A percentile compares a stretch with the other conserved stretches of the same genome.
Evolutionary conservation across 2,329 filamentous ascomycete species (phyloP).

Genomic region (Immersiporthe knoxdaviesiana): DNA sequence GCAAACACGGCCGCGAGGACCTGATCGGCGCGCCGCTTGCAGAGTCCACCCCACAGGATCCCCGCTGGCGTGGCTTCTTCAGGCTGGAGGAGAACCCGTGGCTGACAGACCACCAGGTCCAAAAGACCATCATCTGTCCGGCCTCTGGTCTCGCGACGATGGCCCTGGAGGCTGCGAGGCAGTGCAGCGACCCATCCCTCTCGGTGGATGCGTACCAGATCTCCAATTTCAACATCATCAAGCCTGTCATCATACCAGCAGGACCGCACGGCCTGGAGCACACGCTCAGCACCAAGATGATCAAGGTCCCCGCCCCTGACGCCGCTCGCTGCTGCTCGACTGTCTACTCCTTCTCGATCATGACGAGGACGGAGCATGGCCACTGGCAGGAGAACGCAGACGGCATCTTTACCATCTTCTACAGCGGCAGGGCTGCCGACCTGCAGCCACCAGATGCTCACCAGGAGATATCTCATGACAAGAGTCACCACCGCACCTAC

Average conservation of each 20-base stretch:
- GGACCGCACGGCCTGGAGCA: conserved; percentile 54
- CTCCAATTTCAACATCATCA: conserved; percentile 49
- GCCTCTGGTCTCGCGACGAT: conserved; percentile 54
- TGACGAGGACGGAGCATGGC: conserved; percentile 47
- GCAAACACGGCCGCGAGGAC: conserved; percentile 52
- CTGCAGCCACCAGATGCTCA: too few relatives aligned
- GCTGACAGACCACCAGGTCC: conserved; percentile 56
- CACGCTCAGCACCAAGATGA: conserved; percentile 48
- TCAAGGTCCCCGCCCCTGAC: conserved; percentile 23
- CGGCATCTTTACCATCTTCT: conserved; percentile 37
- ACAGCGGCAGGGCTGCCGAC: conserved; percentile 20
- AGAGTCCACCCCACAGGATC: conserved; percentile 50
- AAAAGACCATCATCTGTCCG: conserved; percentile 54
- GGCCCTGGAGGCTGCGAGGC: conserved; percentile 51
- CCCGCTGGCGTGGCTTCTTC: conserved; percentile 54
- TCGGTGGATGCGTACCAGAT: conserved; percentile 43
- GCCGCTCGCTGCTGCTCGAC: conserved; percentile 23
- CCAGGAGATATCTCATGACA: conserved; percentile 30
- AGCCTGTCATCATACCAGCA: conserved; percentile 55
- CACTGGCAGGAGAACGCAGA: conserved; percentile 50
- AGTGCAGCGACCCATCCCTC: conserved; percentile 33
- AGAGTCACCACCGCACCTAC: conserved; percentile 30
- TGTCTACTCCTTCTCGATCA: conserved; percentile 48
- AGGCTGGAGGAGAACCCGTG: conserved; percentile 55
- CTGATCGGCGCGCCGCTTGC: conserved; percentile 52